phyloP scores from a whole-genome alignment of 2,329 filamentous ascomycete genomes.

The Pseudopithomyces maydicus region DNA sequence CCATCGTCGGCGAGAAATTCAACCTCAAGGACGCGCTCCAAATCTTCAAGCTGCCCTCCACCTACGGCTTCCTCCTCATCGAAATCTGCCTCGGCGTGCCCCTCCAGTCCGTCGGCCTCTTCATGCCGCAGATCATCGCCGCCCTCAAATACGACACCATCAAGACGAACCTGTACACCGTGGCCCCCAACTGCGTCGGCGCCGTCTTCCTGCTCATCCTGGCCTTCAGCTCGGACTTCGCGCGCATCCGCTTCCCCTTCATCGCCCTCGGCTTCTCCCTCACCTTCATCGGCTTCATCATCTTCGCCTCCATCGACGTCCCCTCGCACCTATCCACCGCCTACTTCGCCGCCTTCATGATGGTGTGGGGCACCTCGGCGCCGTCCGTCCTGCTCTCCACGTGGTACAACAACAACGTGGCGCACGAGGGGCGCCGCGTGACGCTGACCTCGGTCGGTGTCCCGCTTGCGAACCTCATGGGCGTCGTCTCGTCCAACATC shows the following conservation, averaged over 20 bases:
- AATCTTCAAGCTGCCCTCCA: conserved; percentile 60
- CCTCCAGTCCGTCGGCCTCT: conserved; percentile 61
- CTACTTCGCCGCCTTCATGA: conserved; percentile 80
- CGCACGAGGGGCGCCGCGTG: conserved; percentile 74
- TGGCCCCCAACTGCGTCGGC: conserved; percentile 77
- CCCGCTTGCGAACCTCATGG: conserved; percentile 78
- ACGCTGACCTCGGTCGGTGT: conserved; percentile 74
- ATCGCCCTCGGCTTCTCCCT: conserved; percentile 75
- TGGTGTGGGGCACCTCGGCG: conserved; percentile 79
- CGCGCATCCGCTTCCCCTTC: conserved; percentile 73
- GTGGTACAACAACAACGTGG: conserved; percentile 85
- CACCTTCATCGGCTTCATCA: conserved; percentile 78
- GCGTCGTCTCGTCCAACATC: conserved; percentile 70
- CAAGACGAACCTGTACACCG: conserved; percentile 79
- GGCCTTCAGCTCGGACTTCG: conserved; percentile 71
- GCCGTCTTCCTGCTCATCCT: conserved; percentile 74
- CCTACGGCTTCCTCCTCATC: conserved; percentile 60
- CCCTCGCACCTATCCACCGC: conserved; percentile 65
- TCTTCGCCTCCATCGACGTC: conserved; percentile 74
- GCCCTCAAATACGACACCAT: conserved; percentile 60
- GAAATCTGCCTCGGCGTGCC: conserved; percentile 66
- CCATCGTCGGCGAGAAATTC: conserved; percentile 63
- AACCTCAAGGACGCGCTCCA: conserved; percentile 56
- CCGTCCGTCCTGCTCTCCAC: conserved; percentile 71
- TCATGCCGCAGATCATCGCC: conserved; percentile 63